Evolutionary conservation across 176 grass and related monocot genomes (phyloP).

Genomic region (Eragrostis curvula): DNA sequence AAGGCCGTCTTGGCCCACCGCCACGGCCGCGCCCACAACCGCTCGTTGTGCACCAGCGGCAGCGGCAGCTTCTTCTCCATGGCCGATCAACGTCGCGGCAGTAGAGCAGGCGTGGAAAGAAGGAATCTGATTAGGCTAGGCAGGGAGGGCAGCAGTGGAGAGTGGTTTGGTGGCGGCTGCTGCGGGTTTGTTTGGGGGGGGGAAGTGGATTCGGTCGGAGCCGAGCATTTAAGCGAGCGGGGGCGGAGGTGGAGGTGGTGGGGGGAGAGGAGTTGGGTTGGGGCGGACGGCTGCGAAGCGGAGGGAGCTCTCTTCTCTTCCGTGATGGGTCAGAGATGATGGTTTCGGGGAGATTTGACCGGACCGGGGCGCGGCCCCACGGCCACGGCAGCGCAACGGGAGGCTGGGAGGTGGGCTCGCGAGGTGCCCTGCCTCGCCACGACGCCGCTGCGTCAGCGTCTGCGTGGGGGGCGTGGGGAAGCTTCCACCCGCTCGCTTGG

Average conservation of each 20-base stretch:
- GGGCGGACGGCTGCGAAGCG: not conserved
- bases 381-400: conserved; percentile 28
- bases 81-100: not conserved
- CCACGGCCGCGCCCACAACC: conserved; percentile 67
- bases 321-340: not conserved
- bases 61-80: conserved; percentile 77
- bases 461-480: conserved; percentile 38
- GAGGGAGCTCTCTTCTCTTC: not conserved
- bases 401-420: not conserved
- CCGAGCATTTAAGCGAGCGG: conserved; percentile 21
- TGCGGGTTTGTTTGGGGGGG: not conserved
- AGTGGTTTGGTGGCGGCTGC: not conserved
- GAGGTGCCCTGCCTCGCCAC: conserved; percentile 20
- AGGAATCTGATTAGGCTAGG: not conserved
- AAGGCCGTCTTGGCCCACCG: conserved; percentile 83
- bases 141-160: not conserved
- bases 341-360: conserved; percentile 33
- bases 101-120: not conserved
- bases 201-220: conserved; percentile 42
- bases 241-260: not conserved
- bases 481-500: conserved; percentile 1
- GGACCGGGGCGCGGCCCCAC: not conserved
- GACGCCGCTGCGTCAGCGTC: conserved; percentile 40
- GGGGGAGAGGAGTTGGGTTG: not conserved
- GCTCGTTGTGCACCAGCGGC: conserved; percentile 46